Evolutionary conservation across 2,329 filamentous ascomycete species (phyloP), one percentile per base, ranked within the genome.

Genomic region (Aspergillus sclerotialis): DNA sequence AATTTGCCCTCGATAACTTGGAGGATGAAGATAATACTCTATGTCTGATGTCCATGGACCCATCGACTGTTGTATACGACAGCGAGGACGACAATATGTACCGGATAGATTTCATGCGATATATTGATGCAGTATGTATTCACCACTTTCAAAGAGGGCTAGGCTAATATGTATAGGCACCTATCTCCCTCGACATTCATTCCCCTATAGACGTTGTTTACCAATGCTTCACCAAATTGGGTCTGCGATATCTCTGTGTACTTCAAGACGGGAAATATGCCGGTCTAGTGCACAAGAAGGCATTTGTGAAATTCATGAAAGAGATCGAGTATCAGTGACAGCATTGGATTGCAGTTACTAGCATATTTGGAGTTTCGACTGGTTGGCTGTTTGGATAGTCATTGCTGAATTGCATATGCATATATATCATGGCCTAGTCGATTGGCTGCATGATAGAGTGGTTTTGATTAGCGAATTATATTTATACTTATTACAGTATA

Each of bases 261-360:
- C 67, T 92, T 16, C 76, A 76, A 36, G 80, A 94, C 45, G 92
- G 92, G 15, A 78, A 78, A 41, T 98, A 86, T 63, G 84, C 84
- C 2, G 92, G 92, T 42, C 76, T 98, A 71, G 87, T 94, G 32
- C 92, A 98, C 63, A 96, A 96, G 69, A 98, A 98, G 69, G 82
- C 80, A 4, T 96, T 98, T 67, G 90, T 94, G 39, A 89, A 86
- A 60, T 95, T 94, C 56, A 82, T 94, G 62, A 86, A 89, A 47
- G 83, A 93, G 53, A 65, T 89, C 29, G 84, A 92, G 27, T 48
- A 24, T 23, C 19, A 23, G 6, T 23, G n/a, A n/a, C 29, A 12
- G 16, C 35, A 32, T 40, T 25, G 28, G 23, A 33, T 14, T 19
- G 30, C 23, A 33, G 35, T 37, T 23, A 10, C 15, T 14, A 12